Percentiles rank a stretch among this genome's conserved stretches.
These are phyloP conservation scores for Populus tomentosa DNA, from an alignment of 441 rosid genomes.

Conservation along the genomic window DNA sequence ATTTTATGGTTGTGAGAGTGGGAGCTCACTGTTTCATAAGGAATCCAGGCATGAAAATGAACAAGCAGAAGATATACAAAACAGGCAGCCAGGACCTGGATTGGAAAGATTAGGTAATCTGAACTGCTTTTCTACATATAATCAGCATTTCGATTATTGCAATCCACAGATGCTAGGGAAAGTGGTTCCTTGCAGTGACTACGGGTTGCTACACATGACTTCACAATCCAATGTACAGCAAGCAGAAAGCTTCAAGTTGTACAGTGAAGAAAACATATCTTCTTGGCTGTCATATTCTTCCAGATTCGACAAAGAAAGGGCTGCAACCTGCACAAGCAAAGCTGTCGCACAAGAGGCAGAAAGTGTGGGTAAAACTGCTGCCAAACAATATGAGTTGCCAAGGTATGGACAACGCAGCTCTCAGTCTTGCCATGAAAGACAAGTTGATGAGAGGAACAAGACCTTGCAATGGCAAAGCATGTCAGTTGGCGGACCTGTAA, in stretches of 20 bases:
- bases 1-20: constrained; percentile 26
- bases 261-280: constrained; percentile 45
- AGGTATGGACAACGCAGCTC: constrained; percentile 26
- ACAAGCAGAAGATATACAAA: constrained; percentile 30
- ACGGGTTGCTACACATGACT: constrained; percentile 22
- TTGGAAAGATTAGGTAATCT: constrained; percentile 24
- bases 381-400: constrained; percentile 26
- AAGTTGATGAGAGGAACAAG: constrained; percentile 31
- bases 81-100: constrained; percentile 29
- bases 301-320: constrained; percentile 28
- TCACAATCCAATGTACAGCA: constrained; percentile 30
- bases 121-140: constrained; percentile 31
- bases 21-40: constrained; percentile 29
- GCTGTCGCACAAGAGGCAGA: constrained; percentile 26
- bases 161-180: constrained; percentile 25
- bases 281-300: constrained; percentile 48
- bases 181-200: constrained; percentile 28
- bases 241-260: constrained; percentile 34
- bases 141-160: constrained; percentile 31
- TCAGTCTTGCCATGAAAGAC: constrained; percentile 24
- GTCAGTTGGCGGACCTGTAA: constrained; percentile 26
- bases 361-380: constrained; percentile 14
- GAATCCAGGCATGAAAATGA: constrained; percentile 27
- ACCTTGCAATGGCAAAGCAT: constrained; percentile 26
- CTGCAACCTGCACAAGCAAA: constrained; percentile 23